These are phyloP conservation scores for Rubus idaeus DNA, from an alignment of 306 rosid species.

Conservation along the genomic window DNA sequence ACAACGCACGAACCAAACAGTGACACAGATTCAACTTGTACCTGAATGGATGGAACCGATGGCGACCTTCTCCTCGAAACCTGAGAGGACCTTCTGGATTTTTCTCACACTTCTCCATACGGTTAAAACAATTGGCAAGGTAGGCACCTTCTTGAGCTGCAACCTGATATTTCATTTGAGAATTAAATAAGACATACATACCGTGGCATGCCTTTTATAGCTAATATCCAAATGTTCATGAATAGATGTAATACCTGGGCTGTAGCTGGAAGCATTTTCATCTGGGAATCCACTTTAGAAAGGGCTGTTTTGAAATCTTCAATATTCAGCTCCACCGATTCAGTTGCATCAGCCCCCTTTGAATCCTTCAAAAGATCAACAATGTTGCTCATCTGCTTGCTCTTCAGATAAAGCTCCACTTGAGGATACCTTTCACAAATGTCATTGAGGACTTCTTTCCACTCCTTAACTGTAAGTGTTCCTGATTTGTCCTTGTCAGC, in stretches of 20 bases:
- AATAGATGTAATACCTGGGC: slow-evolving; percentile 64
- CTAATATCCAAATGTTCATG: background rate
- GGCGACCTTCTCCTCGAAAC: slow-evolving; percentile 93
- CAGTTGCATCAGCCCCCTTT: slow-evolving; percentile 53
- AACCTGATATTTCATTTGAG: slow-evolving; percentile 56
- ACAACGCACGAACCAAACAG: background rate
- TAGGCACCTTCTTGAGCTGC: slow-evolving; percentile 93
- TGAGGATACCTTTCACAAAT: slow-evolving; percentile 93
- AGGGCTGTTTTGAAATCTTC: slow-evolving; percentile 78
- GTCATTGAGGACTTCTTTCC: slow-evolving; percentile 68
- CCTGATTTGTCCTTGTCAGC: slow-evolving; percentile 83
- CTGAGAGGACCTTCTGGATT: slow-evolving; percentile 94
- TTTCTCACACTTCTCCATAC: slow-evolving; percentile 72
- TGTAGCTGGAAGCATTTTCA: slow-evolving; percentile 95
- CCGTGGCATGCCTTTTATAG: slow-evolving; percentile 1
- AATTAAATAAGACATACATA: slow-evolving; percentile 14
- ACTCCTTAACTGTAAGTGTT: slow-evolving; percentile 71
- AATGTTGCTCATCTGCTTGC: slow-evolving; percentile 62
- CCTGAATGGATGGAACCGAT: slow-evolving; percentile 91
- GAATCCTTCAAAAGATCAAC: slow-evolving; percentile 68
- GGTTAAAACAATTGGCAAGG: slow-evolving; percentile 79
- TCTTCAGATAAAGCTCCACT: slow-evolving; percentile 80
- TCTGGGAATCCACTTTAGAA: slow-evolving; percentile 90
- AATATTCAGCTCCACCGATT: slow-evolving; percentile 58
- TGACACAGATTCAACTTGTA: slow-evolving; percentile 31